These are phyloP conservation scores for Sherardia arvensis DNA, from an alignment of 257 asterid species.

Conservation along the genomic window DNA sequence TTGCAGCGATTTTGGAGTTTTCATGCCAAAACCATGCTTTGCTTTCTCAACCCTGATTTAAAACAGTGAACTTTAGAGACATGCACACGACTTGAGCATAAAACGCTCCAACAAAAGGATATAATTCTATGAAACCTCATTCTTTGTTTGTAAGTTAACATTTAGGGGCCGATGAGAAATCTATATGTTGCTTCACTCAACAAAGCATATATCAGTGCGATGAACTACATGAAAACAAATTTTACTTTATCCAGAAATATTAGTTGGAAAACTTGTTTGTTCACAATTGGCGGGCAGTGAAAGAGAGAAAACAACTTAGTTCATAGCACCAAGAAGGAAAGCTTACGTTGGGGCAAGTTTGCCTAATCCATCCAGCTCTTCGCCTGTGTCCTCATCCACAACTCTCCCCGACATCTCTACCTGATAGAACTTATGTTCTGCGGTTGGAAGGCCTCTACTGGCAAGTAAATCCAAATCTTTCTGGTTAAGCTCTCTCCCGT, in stretches of 20 bases:
- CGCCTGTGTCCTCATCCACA: conserved; percentile 71
- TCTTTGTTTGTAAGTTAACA: not conserved
- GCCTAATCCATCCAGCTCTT: conserved; percentile 80
- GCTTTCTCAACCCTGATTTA: conserved; percentile 70
- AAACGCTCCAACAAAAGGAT: not conserved
- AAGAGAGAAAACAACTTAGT: not conserved
- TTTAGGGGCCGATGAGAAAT: not conserved
- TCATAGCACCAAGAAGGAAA: conserved; percentile 2
- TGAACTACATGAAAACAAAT: not conserved
- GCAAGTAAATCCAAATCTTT: conserved; percentile 76
- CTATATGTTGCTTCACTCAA: not conserved
- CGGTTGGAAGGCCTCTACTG: conserved; percentile 69
- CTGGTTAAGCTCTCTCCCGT: conserved; percentile 87
- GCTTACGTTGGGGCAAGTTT: conserved; percentile 98
- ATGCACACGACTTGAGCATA: not conserved
- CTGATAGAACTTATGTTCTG: conserved; percentile 49
- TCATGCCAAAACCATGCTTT: conserved; percentile 93
- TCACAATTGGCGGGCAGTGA: not conserved
- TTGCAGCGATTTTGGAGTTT: conserved; percentile 46
- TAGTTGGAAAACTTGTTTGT: not conserved
- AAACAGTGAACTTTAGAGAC: not conserved
- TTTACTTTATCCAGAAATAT: not conserved
- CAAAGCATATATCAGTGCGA: not conserved
- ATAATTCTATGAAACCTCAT: not conserved
- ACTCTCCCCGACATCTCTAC: conserved; percentile 74